Evolutionary conservation across 106 monocot genomes (phyloP), one percentile per base, ranked within the genome.

Genomic region (Dendrobium catenatum): DNA sequence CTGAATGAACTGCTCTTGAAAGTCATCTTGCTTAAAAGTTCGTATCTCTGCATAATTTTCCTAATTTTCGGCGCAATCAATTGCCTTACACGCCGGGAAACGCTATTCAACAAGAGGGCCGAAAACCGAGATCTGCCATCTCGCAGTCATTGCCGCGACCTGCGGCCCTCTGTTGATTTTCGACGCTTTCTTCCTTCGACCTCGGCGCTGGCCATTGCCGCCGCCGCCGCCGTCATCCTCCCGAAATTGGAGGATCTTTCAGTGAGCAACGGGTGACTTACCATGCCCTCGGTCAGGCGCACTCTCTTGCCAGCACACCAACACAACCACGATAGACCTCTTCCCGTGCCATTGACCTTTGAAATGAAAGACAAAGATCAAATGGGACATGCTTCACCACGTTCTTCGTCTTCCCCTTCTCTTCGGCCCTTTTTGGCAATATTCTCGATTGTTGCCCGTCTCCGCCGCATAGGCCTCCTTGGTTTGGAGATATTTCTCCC

Each of bases 241-340:
- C 43, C 1, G 27, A 8, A 44, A 42, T 42, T 43, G 74, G 74
- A 74, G 20, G 42, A 74, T 9, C 43, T 74, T 74, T 18, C 43
- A 44, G 15, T 20, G n/a, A 42, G 19, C 1, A 6, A 20, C 74
- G 74, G 74, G 10, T 37, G 70, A 74, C 6, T 19, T 74, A 68
- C 41, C 41, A 87, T 88, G 88, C 85, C 83, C 26, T 88, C 85
- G 41, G 83, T 85, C 85, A 85, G 88, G 9, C 85, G 88, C 41
- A 77, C 82, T 3, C 70, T 82, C 27, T 79, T 79, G 17, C 81
- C 87, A 13, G 74, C 77, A 17, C 42, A 59, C 59, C 79, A 82
- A 3, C 59, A 79, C 22, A 74, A 46, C 10, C 46, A 48, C 26
- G 79, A 54, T 31, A 61, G 19, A 41, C 20, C 44, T 55, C 75